Evolutionary conservation across 768 basidiomycete species (phyloP), one percentile per base, ranked within the genome.

Genomic region (Lactifluus volemus): DNA sequence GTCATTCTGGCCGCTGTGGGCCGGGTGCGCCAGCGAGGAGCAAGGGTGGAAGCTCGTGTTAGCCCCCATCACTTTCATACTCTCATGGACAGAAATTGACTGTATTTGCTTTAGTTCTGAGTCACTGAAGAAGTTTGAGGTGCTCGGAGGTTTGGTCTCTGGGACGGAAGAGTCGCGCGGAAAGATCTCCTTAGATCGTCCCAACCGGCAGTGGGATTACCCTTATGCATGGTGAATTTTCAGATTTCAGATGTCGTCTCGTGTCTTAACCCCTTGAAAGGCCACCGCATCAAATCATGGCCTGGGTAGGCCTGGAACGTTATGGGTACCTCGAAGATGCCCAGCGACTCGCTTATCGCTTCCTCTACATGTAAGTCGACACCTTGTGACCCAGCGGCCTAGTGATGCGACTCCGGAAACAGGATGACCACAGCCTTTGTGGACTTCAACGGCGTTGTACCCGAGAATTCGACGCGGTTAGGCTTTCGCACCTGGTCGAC

Each of bases 391-490:
- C 41, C 30, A 60, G 4, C 25, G 19, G 41, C 9, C 12, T 36
- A 15, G 39, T 68, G 30, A 65, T 59, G 14, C 53, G 9, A 61
- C 55, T 49, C 30, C 58, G 61, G 54, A 11, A 14, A 12, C 64
- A 90, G 88, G 88, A 92, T 93, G 89, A 94, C 93, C 10, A 89
- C 88, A 0, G 90, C 92, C 2, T 90, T 92, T 66, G 94, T 97
- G 55, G 92, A 96, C 72, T 98, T 97, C 74, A 98, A 98, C 72
- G 96, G 96, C 4, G 92, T 97, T 39, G 94, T 98, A 1, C 95
- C 96, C 0, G 96, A 98, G 77, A 98, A 98, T 98, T 98, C 72
- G 94, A 99, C 69, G 96, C 94, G 2, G 96, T 99, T 65, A 91
- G 86, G 73, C 81, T 97, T 21, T 96, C 92, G 1, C 94, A 98